These are phyloP conservation scores for Cucurbita argyrosperma DNA, from an alignment of 306 rosid species.

Conservation along the genomic window DNA sequence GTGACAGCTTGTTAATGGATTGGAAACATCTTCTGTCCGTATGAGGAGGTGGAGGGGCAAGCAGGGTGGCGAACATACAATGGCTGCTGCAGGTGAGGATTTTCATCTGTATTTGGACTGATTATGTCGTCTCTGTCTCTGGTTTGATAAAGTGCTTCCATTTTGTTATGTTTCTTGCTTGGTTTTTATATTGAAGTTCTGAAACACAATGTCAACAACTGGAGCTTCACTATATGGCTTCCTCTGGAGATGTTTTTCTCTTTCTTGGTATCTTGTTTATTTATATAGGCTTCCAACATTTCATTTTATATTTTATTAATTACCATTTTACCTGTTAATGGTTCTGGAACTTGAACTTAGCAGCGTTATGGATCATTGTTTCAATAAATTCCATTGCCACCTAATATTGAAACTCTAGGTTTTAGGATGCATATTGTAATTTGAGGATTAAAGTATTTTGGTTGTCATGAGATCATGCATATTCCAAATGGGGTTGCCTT, in stretches of 20 bases:
- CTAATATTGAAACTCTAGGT: neutral
- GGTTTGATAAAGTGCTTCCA: neutral
- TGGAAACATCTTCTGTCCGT: constrained; percentile 46
- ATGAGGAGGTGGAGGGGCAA: constrained; percentile 30
- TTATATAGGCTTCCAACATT: neutral
- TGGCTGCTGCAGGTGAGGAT: constrained; percentile 33
- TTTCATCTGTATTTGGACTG: neutral
- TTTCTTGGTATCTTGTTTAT: neutral
- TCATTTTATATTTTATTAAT: neutral
- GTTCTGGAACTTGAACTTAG: neutral
- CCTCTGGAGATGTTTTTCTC: neutral
- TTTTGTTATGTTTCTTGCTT: neutral
- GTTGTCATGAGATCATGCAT: neutral
- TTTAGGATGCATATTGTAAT: neutral
- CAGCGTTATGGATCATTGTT: neutral
- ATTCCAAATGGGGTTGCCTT: neutral
- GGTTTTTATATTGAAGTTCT: neutral
- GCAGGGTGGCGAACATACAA: constrained; percentile 19
- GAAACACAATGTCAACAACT: neutral
- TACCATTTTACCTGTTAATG: neutral
- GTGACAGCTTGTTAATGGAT: constrained; percentile 50
- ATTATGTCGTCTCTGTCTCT: neutral
- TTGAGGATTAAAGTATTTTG: neutral
- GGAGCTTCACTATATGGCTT: neutral
- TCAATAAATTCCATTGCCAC: neutral